A percentile compares a stretch with the other conserved stretches of the same genome.
Evolutionary conservation across 1,284 basidiomycete genomes (phyloP).

Genomic region (Cryptococcus amylolentus): DNA sequence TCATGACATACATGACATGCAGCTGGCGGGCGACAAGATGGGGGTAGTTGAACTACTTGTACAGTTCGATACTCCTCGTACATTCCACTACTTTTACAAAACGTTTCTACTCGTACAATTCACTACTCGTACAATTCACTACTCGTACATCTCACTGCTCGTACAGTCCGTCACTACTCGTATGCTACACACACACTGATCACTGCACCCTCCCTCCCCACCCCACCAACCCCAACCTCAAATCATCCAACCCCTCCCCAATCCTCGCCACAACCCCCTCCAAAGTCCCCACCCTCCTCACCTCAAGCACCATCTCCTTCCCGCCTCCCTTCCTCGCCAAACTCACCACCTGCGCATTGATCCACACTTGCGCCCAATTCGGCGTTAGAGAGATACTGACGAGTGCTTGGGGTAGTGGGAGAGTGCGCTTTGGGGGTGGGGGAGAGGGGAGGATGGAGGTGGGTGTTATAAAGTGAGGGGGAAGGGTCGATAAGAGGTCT

Average conservation of each 20-base stretch:
- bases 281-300: conserved; percentile 16
- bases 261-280: conserved; percentile 29
- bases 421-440: neutral
- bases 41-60: no score
- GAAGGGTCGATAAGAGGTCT: conserved; percentile 35
- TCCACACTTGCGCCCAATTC: conserved; percentile 32
- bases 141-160: neutral
- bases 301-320: conserved; percentile 32
- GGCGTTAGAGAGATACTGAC: conserved; percentile 32
- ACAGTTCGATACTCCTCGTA: no score
- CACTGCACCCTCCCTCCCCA: conserved; percentile 30
- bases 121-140: neutral
- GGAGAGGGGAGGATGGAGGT: conserved; percentile 1
- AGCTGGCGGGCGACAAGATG: no score
- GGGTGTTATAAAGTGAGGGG: conserved; percentile 19
- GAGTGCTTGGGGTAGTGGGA: conserved; percentile 33
- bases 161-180: no score
- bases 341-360: conserved; percentile 19
- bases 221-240: conserved; percentile 22
- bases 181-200: neutral
- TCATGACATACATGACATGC: no score
- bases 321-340: conserved; percentile 9
- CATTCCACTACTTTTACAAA: no score
- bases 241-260: conserved; percentile 31
- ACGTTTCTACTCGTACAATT: neutral